phyloP scores from a whole-genome alignment of 768 basidiomycete species.

The Suillus brevipes region DNA sequence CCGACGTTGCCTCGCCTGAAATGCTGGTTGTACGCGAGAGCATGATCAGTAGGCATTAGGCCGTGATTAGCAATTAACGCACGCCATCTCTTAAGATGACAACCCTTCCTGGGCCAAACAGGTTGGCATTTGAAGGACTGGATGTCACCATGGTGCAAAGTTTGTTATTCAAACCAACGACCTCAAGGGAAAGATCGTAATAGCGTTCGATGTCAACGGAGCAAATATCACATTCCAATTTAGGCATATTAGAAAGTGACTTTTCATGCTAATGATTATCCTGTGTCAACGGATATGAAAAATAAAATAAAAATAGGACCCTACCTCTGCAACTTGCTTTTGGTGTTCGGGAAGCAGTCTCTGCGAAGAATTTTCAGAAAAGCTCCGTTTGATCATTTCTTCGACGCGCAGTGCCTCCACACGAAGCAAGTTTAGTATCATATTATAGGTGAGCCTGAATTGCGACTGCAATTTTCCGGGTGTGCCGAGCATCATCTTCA shows the following conservation, averaged over 20 bases:
- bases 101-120: slow-evolving; percentile 72
- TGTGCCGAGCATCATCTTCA: slow-evolving; percentile 91
- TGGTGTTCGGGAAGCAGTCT: slow-evolving; percentile 91
- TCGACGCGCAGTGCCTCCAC: slow-evolving; percentile 96
- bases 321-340: slow-evolving; percentile 79
- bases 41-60: not conserved
- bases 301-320: slow-evolving; percentile 19
- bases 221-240: slow-evolving; percentile 70
- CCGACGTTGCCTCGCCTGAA: slow-evolving; percentile 70
- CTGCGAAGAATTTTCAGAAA: slow-evolving; percentile 97
- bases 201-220: slow-evolving; percentile 67
- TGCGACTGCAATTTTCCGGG: slow-evolving; percentile 93
- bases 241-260: slow-evolving; percentile 56
- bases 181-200: slow-evolving; percentile 70
- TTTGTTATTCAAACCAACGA: slow-evolving; percentile 61
- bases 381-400: slow-evolving; percentile 99
- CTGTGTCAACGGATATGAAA: not conserved
- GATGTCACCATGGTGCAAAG: slow-evolving; percentile 60
- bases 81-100: slow-evolving; percentile 84
- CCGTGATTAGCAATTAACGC: slow-evolving; percentile 25
- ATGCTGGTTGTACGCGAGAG: slow-evolving; percentile 49
- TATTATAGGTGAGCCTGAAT: slow-evolving; percentile 97
- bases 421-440: slow-evolving; percentile 95
- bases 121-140: slow-evolving; percentile 66
- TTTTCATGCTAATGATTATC: slow-evolving; percentile 63